Percentiles rank a stretch among this genome's conserved stretches.
These are phyloP conservation scores for Macrotyloma uniflorum DNA, from an alignment of 306 rosid genomes.

Conservation along the genomic window DNA sequence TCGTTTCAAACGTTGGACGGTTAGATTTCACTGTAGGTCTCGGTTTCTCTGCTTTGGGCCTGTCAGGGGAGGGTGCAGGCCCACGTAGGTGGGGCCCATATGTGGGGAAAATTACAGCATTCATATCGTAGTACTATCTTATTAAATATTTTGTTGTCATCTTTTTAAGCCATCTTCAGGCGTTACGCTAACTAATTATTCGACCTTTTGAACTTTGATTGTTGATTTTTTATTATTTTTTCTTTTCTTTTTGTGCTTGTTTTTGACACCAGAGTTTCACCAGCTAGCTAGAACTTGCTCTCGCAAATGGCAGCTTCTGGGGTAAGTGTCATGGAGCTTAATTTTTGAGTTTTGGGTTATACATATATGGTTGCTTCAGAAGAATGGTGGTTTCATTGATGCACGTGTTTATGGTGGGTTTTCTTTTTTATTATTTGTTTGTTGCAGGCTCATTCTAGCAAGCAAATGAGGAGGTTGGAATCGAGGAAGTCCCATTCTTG, in stretches of 20 bases:
- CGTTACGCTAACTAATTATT: conserved; percentile 24
- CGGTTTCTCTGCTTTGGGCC: conserved; percentile 8
- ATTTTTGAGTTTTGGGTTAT: background rate
- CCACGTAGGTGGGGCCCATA: conserved; percentile 36
- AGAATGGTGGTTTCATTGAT: background rate
- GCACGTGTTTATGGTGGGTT: background rate
- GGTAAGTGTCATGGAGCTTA: conserved; percentile 48
- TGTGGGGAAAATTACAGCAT: background rate
- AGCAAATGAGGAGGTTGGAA: conserved; percentile 66
- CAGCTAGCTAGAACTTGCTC: conserved; percentile 4
- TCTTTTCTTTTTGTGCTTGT: background rate
- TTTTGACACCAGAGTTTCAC: conserved; percentile 20
- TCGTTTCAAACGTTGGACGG: background rate
- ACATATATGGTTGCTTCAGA: conserved; percentile 9
- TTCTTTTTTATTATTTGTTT: conserved; percentile 5
- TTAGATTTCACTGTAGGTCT: conserved; percentile 2
- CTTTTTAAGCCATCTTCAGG: conserved; percentile 11
- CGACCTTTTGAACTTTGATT: conserved; percentile 9
- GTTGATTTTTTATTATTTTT: conserved; percentile 23
- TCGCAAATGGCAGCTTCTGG: conserved; percentile 64
- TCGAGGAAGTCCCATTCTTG: conserved; percentile 79
- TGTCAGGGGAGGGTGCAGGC: conserved; percentile 25
- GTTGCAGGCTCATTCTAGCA: conserved; percentile 50
- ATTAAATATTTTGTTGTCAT: conserved; percentile 14
- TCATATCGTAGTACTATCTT: background rate